phyloP scores from a whole-genome alignment of 176 grass and related monocot genomes.

The Ampelocalamus luodianensis region DNA sequence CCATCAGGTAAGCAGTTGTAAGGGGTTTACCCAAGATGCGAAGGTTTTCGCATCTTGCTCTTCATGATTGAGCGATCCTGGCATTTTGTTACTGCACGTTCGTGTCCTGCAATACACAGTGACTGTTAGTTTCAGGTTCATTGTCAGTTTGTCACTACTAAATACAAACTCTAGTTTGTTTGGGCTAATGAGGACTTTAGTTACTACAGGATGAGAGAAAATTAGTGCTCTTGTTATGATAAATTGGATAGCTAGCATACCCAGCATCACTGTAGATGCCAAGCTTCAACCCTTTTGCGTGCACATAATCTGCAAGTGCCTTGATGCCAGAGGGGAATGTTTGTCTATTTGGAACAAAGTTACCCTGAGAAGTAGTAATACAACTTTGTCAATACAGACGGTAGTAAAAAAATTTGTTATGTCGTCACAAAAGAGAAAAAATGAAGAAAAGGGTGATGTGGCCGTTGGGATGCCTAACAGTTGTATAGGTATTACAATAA shows the following conservation, averaged over 20 bases:
- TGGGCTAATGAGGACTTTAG: constrained; percentile 21
- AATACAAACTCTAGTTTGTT: constrained; percentile 6
- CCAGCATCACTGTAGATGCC: constrained; percentile 93
- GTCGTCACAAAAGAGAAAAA: neutral
- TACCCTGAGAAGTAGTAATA: constrained; percentile 63
- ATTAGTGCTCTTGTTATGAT: constrained; percentile 2
- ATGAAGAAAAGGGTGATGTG: neutral
- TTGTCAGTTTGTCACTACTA: neutral
- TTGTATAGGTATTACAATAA: neutral
- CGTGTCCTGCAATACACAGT: constrained; percentile 47
- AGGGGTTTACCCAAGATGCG: constrained; percentile 68
- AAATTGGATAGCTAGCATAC: constrained; percentile 56
- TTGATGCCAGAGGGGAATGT: constrained; percentile 87
- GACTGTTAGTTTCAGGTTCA: constrained; percentile 16
- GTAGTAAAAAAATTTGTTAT: neutral
- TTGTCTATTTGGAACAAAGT: constrained; percentile 61
- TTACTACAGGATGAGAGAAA: neutral
- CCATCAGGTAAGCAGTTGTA: neutral
- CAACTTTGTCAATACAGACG: constrained; percentile 29
- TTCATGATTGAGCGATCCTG: constrained; percentile 86
- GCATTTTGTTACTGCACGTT: constrained; percentile 80
- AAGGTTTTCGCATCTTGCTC: constrained; percentile 93
- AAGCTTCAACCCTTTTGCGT: constrained; percentile 78
- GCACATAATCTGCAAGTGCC: constrained; percentile 86
- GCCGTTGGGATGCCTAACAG: neutral